Percentiles rank a stretch among this genome's conserved stretches.
Evolutionary conservation across 2,329 filamentous ascomycete genomes (phyloP).

Genomic region (Aspergillus ustus): DNA sequence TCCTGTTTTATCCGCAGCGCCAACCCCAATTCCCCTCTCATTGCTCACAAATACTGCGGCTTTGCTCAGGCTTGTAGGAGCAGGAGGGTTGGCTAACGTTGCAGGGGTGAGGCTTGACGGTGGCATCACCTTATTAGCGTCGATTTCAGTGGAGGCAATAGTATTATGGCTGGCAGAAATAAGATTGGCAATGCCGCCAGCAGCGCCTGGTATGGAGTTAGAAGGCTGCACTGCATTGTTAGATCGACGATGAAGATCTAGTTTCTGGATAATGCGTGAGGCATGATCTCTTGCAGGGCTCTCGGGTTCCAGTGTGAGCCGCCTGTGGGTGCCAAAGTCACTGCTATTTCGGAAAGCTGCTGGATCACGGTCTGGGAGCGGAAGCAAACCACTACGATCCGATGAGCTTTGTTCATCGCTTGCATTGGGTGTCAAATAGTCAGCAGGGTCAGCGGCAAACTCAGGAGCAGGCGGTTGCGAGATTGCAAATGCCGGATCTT

Average conservation of each 20-base stretch:
- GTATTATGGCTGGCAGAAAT: conserved; percentile 84
- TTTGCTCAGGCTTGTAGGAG: conserved; percentile 83
- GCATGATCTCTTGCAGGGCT: conserved; percentile 74
- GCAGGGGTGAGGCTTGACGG: conserved; percentile 74
- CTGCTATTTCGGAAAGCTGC: conserved; percentile 69
- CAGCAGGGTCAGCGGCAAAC: conserved; percentile 79
- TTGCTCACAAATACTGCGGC: conserved; percentile 80
- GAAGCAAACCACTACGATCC: conserved; percentile 69
- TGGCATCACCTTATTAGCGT: conserved; percentile 44
- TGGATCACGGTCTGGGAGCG: conserved; percentile 66
- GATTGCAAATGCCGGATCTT: conserved; percentile 85
- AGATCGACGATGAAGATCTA: conserved; percentile 84
- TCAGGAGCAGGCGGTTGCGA: conserved; percentile 86
- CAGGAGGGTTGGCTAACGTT: conserved; percentile 81
- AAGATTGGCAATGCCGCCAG: conserved; percentile 77
- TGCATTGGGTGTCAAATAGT: conserved; percentile 63
- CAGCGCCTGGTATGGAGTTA: conserved; percentile 48
- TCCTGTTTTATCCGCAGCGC: conserved; percentile 65
- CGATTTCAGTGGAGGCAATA: conserved; percentile 51
- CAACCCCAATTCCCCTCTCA: conserved; percentile 70
- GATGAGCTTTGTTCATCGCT: conserved; percentile 59
- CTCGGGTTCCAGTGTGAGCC: conserved; percentile 61
- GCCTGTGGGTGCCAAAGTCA: conserved; percentile 62
- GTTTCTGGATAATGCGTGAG: conserved; percentile 86
- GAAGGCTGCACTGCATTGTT: conserved; percentile 59